A percentile compares a stretch with the other conserved stretches of the same genome.
Conservation (phyloP, 179 eudicot genomes). For the Heliamphora pulchella region DNA sequence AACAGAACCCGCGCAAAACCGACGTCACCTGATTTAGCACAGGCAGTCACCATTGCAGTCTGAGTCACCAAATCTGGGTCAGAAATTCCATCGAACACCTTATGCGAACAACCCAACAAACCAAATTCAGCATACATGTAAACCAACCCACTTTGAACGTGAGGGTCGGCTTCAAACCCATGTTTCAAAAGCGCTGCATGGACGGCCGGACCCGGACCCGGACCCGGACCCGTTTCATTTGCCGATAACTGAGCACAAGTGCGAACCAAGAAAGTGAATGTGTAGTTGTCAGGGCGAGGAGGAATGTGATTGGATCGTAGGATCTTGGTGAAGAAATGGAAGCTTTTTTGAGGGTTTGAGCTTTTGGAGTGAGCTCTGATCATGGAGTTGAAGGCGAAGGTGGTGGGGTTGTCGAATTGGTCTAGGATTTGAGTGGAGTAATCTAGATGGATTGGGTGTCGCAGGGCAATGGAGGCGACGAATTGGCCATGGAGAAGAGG, state of each 20-base stretch:
- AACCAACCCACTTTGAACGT: slow-evolving; percentile 22
- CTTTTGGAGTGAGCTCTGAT: slow-evolving; percentile 32
- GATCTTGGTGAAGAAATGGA: slow-evolving; percentile 21
- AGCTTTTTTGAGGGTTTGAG: slow-evolving; percentile 25
- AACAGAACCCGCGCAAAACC: slow-evolving; percentile 1
- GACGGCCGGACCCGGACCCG: slow-evolving; percentile 6
- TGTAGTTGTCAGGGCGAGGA: slow-evolving; percentile 27
- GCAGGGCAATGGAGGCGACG: slow-evolving; percentile 29
- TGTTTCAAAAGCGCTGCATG: slow-evolving; percentile 15
- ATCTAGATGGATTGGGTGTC: slow-evolving; percentile 23
- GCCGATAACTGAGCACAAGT: slow-evolving; percentile 21
- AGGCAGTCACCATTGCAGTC: slow-evolving; percentile 14
- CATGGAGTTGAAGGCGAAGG: slow-evolving; percentile 28
- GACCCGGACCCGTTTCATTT: slow-evolving; percentile 11
- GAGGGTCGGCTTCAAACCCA: slow-evolving; percentile 29
- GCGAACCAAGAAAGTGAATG: slow-evolving; percentile 33
- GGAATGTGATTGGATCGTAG: slow-evolving; percentile 14
- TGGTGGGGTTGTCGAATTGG: slow-evolving; percentile 20
- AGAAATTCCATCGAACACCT: slow-evolving; percentile 11
- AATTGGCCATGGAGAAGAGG: slow-evolving; percentile 24
- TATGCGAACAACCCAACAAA: background rate
- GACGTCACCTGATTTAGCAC: slow-evolving; percentile 9
- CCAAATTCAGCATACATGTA: slow-evolving; percentile 16
- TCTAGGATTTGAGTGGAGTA: slow-evolving; percentile 23
- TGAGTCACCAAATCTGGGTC: slow-evolving; percentile 12